Evolutionary conservation across 1,284 basidiomycete genomes (phyloP).

Genomic region (Phellinidium pouzarii): DNA sequence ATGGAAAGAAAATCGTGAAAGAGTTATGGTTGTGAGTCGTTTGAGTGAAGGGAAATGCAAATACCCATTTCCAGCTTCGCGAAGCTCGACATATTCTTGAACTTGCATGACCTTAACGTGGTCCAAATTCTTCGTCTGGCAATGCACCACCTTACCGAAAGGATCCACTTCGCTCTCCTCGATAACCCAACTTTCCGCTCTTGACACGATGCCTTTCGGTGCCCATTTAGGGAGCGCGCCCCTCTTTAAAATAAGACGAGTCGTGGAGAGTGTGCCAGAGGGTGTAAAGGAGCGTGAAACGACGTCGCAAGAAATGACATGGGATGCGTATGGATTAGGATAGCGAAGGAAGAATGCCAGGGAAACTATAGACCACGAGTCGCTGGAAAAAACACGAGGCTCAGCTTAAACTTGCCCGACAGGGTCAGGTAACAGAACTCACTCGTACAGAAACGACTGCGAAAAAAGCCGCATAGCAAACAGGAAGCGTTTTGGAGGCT

Average conservation of each 20-base stretch:
- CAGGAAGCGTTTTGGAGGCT: too few relatives aligned
- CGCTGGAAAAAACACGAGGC: too few relatives aligned
- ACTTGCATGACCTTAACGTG: slow-evolving; percentile 82
- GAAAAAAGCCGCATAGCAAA: slow-evolving; percentile 72
- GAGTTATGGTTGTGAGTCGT: slow-evolving; percentile 1
- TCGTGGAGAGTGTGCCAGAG: slow-evolving; percentile 76
- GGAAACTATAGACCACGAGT: slow-evolving; percentile 87
- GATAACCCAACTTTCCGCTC: slow-evolving; percentile 80
- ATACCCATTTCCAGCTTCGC: slow-evolving; percentile 58
- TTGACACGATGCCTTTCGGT: slow-evolving; percentile 68
- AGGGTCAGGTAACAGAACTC: too few relatives aligned
- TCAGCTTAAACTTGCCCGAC: too few relatives aligned
- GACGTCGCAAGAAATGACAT: slow-evolving; percentile 94
- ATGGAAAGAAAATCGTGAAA: slow-evolving; percentile 11
- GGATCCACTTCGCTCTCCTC: slow-evolving; percentile 90
- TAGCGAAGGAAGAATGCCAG: slow-evolving; percentile 94
- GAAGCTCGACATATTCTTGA: slow-evolving; percentile 63
- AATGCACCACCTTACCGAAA: slow-evolving; percentile 58
- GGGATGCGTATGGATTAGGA: slow-evolving; percentile 92
- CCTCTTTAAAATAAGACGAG: slow-evolving; percentile 86
- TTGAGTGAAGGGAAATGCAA: slow-evolving; percentile 23
- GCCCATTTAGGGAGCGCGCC: slow-evolving; percentile 90
- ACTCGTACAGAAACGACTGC: slow-evolving; percentile 79
- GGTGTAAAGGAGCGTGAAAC: slow-evolving; percentile 73
- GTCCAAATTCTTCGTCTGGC: slow-evolving; percentile 73